These are phyloP conservation scores for Metschnikowia sp. DNA, from an alignment of 805 yeast species.

Conservation along the genomic window DNA sequence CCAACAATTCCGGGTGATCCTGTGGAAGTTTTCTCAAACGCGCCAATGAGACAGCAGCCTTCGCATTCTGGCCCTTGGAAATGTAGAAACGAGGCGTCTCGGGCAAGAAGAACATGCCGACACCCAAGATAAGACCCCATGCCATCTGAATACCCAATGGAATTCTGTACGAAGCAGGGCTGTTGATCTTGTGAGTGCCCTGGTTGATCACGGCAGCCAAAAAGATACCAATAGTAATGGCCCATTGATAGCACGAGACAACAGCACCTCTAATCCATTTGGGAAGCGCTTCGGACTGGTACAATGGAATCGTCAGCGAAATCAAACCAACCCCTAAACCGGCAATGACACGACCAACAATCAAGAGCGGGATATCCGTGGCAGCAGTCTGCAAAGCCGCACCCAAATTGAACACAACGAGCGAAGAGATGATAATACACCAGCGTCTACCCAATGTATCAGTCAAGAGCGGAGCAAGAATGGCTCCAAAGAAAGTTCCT, in stretches of 20 bases:
- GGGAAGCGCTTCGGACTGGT: conserved; percentile 41
- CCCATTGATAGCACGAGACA: conserved; percentile 39
- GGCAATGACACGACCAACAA: conserved; percentile 38
- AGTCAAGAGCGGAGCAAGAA: conserved; percentile 34
- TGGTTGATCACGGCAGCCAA: conserved; percentile 38
- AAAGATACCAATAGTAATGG: conserved; percentile 38
- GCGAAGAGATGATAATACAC: conserved; percentile 33
- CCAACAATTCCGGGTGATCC: conserved; percentile 61
- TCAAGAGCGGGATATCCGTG: conserved; percentile 31
- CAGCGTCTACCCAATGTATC: conserved; percentile 40
- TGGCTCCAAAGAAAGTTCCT: conserved; percentile 42
- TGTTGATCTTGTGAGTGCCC: conserved; percentile 31
- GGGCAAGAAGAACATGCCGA: conserved; percentile 31
- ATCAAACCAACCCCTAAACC: conserved; percentile 43
- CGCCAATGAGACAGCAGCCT: conserved; percentile 29
- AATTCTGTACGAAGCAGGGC: conserved; percentile 39
- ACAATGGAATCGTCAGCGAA: conserved; percentile 39
- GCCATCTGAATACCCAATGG: conserved; percentile 39
- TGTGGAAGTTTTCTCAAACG: conserved; percentile 43
- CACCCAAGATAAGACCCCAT: conserved; percentile 27
- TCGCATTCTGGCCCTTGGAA: conserved; percentile 22
- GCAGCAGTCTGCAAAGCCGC: conserved; percentile 38
- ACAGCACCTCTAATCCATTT: conserved; percentile 45
- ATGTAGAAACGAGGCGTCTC: conserved; percentile 41
- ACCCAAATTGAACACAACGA: conserved; percentile 35